phyloP scores from a whole-genome alignment of 768 basidiomycete species.

The Cystobasidium onofrii region DNA sequence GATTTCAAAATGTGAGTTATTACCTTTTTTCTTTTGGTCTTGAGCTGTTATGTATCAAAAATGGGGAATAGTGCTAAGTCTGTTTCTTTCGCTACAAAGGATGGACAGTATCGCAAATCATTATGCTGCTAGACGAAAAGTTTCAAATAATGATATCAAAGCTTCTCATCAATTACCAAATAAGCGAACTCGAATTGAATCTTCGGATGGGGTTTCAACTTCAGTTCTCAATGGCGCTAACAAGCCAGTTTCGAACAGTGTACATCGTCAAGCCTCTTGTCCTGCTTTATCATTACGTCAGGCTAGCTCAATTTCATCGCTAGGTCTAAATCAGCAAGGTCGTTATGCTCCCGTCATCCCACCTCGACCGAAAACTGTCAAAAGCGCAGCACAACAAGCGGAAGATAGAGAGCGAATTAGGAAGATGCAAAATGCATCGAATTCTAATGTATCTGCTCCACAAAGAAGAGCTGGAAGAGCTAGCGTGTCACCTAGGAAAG shows the following conservation, averaged over 20 bases:
- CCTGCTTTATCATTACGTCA: not conserved
- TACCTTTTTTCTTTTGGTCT: not conserved
- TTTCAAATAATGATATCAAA: not conserved
- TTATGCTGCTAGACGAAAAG: conserved; percentile 33
- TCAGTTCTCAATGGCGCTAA: not conserved
- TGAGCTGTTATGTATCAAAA: no score
- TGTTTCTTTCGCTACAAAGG: not conserved
- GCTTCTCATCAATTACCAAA: not conserved
- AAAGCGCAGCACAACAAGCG: conserved; percentile 4
- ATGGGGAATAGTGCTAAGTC: no score
- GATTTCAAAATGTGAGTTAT: conserved; percentile 16
- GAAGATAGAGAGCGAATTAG: conserved; percentile 8
- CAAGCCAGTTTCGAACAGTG: not conserved
- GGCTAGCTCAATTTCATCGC: not conserved
- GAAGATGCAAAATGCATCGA: not conserved
- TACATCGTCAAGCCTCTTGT: not conserved
- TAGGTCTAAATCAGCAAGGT: not conserved
- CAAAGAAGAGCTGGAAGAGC: not conserved
- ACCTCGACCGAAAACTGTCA: conserved; percentile 1
- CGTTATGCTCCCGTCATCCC: not conserved
- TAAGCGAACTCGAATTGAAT: not conserved
- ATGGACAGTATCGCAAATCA: conserved; percentile 38
- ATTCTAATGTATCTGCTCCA: not conserved
- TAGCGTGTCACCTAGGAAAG: not conserved
- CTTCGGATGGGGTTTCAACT: not conserved